Percentiles rank a stretch among this genome's conserved stretches.
These are phyloP conservation scores for Colletotrichum aenigma DNA, from an alignment of 2,329 filamentous ascomycete species.

Conservation along the genomic window DNA sequence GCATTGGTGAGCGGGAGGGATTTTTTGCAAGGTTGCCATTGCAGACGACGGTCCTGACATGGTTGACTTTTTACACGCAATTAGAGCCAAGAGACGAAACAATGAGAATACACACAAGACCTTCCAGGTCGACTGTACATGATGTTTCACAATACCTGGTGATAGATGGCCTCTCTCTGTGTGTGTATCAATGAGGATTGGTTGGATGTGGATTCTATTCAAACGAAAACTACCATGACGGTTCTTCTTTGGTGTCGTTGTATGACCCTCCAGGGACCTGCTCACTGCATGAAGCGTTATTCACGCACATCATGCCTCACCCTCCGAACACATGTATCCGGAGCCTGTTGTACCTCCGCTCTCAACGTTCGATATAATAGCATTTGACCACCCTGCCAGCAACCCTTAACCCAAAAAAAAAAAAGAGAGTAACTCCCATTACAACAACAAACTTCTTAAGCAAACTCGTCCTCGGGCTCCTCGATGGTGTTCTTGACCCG, in stretches of 20 bases:
- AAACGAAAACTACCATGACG: neutral
- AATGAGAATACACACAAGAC: neutral
- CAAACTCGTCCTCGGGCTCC: constrained; percentile 49
- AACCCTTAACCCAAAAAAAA: neutral
- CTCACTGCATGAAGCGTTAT: neutral
- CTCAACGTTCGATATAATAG: neutral
- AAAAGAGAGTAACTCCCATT: neutral
- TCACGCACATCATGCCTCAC: neutral
- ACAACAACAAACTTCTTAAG: constrained; percentile 24
- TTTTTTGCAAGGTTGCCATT: neutral
- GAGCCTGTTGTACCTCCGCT: neutral
- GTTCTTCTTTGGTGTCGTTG: neutral
- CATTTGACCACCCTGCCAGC: neutral
- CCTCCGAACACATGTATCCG: neutral
- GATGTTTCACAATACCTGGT: neutral
- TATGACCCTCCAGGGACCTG: neutral
- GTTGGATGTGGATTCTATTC: constrained; percentile 5
- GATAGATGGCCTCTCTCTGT: neutral
- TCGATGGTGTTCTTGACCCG: constrained; percentile 86
- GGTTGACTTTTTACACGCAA: neutral
- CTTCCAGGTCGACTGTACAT: neutral
- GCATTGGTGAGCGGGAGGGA: neutral
- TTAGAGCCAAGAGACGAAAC: constrained; percentile 1
- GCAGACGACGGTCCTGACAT: neutral
- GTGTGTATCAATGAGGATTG: neutral